Base-by-base conservation (phyloP, 148 eudicot species). In the Persicaria tinctoria region DNA sequence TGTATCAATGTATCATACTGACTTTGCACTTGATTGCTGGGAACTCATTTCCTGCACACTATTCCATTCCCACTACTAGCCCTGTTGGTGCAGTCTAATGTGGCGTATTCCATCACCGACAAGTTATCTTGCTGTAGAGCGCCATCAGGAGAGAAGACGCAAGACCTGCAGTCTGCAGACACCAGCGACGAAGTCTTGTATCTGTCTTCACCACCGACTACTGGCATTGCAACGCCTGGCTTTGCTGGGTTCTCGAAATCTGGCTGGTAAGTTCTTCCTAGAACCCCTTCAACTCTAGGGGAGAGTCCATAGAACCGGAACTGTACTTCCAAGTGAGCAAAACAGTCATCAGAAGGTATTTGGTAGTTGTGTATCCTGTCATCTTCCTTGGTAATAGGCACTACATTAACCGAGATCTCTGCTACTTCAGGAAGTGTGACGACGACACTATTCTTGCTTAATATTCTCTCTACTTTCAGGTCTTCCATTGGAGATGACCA, bases 171-270 rank as follows among this genome's bases (percentile, higher is more conserved):
- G 74, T 87, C 88, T 45, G 88, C 76, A 16, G 88, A 79, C 3
- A 87, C 27, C 47, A 92, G 86, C 0, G 89, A 74, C 0, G 82
- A 76, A 0, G 91, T 88, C 74, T 76, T 82, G 69, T 88, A 92
- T 73, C 77, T 82, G 63, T 88, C 85, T 73, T 90, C 91, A n/a
- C 91, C 92, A 6, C 95, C 97, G 7, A 90, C 85, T 4, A 88
- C 85, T 1, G 91, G 86, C 92, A 90, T 88, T 4, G 88, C 91
- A 2, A 85, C 89, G 4, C 97, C 96, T 7, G 82, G 82, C 74
- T 87, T 88, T 0, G 89, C 97, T 0, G 88, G 89, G 75, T 83
- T 92, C 69, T 75, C 57, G 54, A 86, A 92, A 79, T 87, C 89
- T 1, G 89, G 88, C 75, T 81, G 88, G 74, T 88, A 91, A 76